Conservation (phyloP, 2,329 filamentous ascomycete genomes). For the Myriosclerotinia duriaeana region DNA sequence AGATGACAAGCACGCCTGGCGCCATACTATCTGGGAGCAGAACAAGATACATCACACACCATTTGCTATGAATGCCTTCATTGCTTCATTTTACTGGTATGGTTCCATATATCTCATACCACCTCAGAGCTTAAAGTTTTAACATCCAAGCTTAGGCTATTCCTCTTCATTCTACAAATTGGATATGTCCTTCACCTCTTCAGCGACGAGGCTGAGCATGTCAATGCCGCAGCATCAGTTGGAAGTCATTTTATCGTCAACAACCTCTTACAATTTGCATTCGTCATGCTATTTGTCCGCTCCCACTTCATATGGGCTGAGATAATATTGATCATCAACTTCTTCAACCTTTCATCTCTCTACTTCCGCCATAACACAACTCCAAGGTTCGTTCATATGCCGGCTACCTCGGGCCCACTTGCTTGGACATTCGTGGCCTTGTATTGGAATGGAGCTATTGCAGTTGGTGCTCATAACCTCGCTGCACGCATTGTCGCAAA, state of each 20-base stretch:
- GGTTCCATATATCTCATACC: conserved; percentile 25
- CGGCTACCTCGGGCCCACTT: conserved; percentile 73
- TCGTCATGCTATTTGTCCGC: conserved; percentile 79
- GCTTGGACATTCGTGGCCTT: conserved; percentile 85
- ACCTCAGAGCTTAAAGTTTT: not conserved
- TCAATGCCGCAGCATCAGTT: conserved; percentile 71
- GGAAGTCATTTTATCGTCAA: conserved; percentile 82
- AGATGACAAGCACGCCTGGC: conserved; percentile 58
- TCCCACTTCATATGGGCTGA: conserved; percentile 74
- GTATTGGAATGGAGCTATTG: conserved; percentile 86
- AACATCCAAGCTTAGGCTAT: conserved; percentile 52
- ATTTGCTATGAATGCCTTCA: conserved; percentile 69
- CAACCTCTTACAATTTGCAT: conserved; percentile 80
- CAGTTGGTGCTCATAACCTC: conserved; percentile 66
- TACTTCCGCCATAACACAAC: conserved; percentile 79
- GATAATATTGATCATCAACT: conserved; percentile 74
- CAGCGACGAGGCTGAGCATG: conserved; percentile 59
- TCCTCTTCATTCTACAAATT: conserved; percentile 72
- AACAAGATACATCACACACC: conserved; percentile 66
- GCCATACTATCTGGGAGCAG: conserved; percentile 69
- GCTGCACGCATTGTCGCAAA: conserved; percentile 80
- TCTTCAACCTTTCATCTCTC: conserved; percentile 73
- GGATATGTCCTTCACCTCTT: conserved; percentile 77
- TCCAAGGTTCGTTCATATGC: conserved; percentile 72
- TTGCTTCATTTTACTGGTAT: conserved; percentile 74